These are phyloP conservation scores for Phaeolepiota aurea DNA, from an alignment of 768 basidiomycete species.

Conservation along the genomic window DNA sequence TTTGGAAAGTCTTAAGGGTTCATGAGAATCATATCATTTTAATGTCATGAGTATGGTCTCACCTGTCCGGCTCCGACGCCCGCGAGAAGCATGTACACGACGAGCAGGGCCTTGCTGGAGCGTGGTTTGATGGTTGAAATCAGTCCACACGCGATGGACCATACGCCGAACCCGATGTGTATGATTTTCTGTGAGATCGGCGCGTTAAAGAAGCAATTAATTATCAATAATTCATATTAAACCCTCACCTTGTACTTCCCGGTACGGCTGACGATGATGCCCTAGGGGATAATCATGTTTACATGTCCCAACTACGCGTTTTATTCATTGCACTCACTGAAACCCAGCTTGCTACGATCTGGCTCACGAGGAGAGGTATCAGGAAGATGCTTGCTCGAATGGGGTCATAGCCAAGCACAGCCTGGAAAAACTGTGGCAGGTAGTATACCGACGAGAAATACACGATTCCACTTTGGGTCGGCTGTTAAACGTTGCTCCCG, in stretches of 20 bases:
- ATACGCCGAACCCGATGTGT: conserved; percentile 54
- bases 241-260: conserved; percentile 48
- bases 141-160: conserved; percentile 64
- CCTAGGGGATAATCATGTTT: conserved; percentile 22
- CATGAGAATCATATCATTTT: not conserved
- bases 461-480: conserved; percentile 49
- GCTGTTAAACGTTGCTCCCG: too few relatives aligned
- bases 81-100: conserved; percentile 52
- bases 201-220: not conserved
- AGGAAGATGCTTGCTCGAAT: conserved; percentile 52
- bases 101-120: conserved; percentile 40
- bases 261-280: conserved; percentile 53
- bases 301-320: not conserved
- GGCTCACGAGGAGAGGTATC: conserved; percentile 60
- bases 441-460: conserved; percentile 64
- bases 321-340: conserved; percentile 25
- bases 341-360: conserved; percentile 49
- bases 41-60: conserved; percentile 11
- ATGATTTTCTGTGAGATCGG: conserved; percentile 40
- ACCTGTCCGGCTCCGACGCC: conserved; percentile 57
- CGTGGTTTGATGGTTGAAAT: conserved; percentile 51
- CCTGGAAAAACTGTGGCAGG: conserved; percentile 71
- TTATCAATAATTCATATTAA: not conserved
- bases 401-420: conserved; percentile 58
- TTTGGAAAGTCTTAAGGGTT: conserved; percentile 40